Conservation (phyloP, 2,329 filamentous ascomycete genomes). For the Pestalotiopsis sp. region DNA sequence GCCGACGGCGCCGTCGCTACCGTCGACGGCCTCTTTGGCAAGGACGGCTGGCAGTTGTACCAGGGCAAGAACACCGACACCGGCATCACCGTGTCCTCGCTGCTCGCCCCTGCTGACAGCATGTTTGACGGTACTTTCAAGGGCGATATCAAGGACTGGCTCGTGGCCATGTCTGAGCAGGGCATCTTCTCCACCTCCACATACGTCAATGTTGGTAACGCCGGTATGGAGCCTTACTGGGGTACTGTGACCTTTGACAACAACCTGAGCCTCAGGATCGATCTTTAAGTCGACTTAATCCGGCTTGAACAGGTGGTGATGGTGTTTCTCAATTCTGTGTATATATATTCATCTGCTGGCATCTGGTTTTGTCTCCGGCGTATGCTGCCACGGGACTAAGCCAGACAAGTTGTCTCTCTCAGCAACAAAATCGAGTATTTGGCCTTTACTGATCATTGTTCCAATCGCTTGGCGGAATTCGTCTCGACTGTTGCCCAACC, state of each 20-base stretch:
- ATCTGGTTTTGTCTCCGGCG: neutral
- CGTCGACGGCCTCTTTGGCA: conserved; percentile 36
- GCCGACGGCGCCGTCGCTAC: conserved; percentile 35
- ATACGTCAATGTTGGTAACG: conserved; percentile 46
- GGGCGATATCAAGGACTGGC: conserved; percentile 40
- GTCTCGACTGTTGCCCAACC: neutral
- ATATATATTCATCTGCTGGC: neutral
- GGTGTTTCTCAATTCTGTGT: neutral
- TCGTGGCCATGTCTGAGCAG: conserved; percentile 37
- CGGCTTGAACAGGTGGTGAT: too few species aligned
- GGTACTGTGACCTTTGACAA: conserved; percentile 25
- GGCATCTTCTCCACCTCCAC: conserved; percentile 32
- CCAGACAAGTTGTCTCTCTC: neutral
- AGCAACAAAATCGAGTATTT: neutral
- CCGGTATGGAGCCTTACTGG: conserved; percentile 31
- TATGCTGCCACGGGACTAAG: neutral
- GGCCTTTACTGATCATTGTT: neutral
- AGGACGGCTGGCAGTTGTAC: conserved; percentile 42
- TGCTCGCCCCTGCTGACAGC: conserved; percentile 34
- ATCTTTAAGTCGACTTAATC: conserved; percentile 14
- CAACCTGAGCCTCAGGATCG: conserved; percentile 22
- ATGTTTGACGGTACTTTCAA: conserved; percentile 39
- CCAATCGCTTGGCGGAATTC: neutral
- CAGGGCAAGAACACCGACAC: conserved; percentile 43
- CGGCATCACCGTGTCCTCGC: conserved; percentile 42